Percentiles rank a stretch among this genome's conserved stretches.
These are phyloP conservation scores for Macadamia integrifolia DNA, from an alignment of 164 flowering plant species.

Conservation along the genomic window DNA sequence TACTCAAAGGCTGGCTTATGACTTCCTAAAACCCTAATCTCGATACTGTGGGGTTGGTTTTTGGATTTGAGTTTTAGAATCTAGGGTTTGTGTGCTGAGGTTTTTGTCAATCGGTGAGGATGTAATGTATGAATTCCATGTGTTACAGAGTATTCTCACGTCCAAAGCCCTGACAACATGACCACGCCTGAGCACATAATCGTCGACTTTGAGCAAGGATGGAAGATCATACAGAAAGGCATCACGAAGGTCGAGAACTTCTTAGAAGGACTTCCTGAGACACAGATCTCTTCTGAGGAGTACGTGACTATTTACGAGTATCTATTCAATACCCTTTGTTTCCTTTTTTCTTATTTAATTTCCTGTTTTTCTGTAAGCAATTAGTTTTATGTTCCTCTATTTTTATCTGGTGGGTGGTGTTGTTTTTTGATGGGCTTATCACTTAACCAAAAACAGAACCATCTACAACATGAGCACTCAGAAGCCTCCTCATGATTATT, in stretches of 20 bases:
- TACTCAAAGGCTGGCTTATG: neutral
- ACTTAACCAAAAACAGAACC: slow-evolving; percentile 33
- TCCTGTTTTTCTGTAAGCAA: neutral
- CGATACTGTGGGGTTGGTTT: neutral
- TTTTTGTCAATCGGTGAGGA: neutral
- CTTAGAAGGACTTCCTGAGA: slow-evolving; percentile 47
- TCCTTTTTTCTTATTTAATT: neutral
- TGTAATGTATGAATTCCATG: neutral
- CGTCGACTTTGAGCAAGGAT: slow-evolving; percentile 57
- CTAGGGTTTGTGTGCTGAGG: neutral
- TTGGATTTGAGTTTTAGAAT: neutral
- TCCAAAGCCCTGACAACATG: slow-evolving; percentile 16
- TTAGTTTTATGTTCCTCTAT: neutral
- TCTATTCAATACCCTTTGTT: slow-evolving; percentile 7
- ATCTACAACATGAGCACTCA: slow-evolving; percentile 74
- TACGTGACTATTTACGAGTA: slow-evolving; percentile 70
- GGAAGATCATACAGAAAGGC: slow-evolving; percentile 58
- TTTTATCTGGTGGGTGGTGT: neutral
- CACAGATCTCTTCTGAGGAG: slow-evolving; percentile 50
- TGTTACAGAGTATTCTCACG: slow-evolving; percentile 6
- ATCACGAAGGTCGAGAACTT: slow-evolving; percentile 56
- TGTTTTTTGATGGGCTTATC: neutral
- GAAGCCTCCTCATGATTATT: slow-evolving; percentile 67
- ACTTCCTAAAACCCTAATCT: neutral
- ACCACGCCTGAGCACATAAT: slow-evolving; percentile 38